Percentiles rank a stretch among this genome's conserved stretches.
These are phyloP conservation scores for Debaryomyces robertsiae DNA, from an alignment of 1,139 yeast species.

Conservation along the genomic window DNA sequence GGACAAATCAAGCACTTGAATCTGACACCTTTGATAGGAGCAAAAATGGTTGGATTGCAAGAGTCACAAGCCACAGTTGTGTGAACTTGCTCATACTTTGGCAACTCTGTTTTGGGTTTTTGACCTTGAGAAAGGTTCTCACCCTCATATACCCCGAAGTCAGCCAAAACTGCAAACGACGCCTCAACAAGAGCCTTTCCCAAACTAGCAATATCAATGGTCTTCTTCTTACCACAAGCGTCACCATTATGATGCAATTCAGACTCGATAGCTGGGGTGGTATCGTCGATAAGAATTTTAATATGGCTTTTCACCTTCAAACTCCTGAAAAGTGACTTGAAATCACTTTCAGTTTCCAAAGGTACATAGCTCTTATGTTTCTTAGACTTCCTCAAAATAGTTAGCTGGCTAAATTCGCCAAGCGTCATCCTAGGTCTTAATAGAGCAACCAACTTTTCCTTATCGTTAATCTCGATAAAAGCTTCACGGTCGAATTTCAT, in stretches of 20 bases:
- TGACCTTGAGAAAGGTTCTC: background rate
- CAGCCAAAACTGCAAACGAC: conserved; percentile 20
- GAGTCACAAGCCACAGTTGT: conserved; percentile 42
- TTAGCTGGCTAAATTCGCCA: conserved; percentile 10
- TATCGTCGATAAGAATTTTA: conserved; percentile 32
- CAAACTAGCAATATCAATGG: conserved; percentile 24
- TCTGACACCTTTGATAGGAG: conserved; percentile 49
- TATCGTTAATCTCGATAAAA: conserved; percentile 18
- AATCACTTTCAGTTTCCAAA: conserved; percentile 44
- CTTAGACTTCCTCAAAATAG: conserved; percentile 42
- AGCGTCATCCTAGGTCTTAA: conserved; percentile 13
- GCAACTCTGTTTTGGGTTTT: background rate
- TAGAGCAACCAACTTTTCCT: conserved; percentile 19
- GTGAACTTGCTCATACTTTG: conserved; percentile 20
- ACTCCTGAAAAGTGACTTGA: conserved; percentile 48
- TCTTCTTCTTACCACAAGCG: conserved; percentile 14
- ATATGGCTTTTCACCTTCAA: conserved; percentile 46
- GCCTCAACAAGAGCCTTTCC: conserved; percentile 30
- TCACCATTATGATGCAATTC: background rate
- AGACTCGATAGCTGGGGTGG: conserved; percentile 1
- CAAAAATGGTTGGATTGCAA: conserved; percentile 34
- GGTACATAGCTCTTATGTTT: conserved; percentile 43
- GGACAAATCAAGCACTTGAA: conserved; percentile 57
- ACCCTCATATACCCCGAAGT: conserved; percentile 3
- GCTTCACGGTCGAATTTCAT: conserved; percentile 15